Evolutionary conservation across 176 grass and related monocot genomes (phyloP).

Genomic region (Rhynchospora breviuscula): DNA sequence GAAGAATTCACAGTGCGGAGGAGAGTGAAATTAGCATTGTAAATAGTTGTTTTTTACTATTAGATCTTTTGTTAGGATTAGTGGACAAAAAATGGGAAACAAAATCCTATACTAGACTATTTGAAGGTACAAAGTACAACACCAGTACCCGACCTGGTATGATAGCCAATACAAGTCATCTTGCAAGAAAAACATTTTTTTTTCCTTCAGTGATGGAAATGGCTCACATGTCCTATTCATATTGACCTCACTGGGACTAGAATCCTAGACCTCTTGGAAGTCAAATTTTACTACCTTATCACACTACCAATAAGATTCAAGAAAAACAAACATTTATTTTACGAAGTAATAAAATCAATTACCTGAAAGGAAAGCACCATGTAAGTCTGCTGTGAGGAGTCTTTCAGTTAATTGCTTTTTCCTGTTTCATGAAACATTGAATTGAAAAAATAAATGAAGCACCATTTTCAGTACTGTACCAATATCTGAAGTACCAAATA

Average conservation of each 20-base stretch:
- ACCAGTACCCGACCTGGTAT: not conserved
- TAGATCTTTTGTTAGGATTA: no score
- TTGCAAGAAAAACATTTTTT: not conserved
- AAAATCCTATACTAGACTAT: not conserved
- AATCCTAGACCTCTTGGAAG: no score
- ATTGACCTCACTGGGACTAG: no score
- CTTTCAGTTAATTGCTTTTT: conserved; percentile 57
- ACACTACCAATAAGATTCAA: no score
- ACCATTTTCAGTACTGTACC: not conserved
- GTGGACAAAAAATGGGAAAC: not conserved
- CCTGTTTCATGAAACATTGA: conserved; percentile 31
- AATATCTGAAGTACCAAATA: not conserved
- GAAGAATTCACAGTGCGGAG: no score
- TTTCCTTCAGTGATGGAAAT: no score
- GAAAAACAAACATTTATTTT: not conserved
- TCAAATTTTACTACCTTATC: no score
- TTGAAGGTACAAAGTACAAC: not conserved
- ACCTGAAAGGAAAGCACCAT: conserved; percentile 76
- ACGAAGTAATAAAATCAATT: conserved; percentile 1
- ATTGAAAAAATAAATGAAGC: conserved; percentile 22
- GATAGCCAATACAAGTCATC: conserved; percentile 10
- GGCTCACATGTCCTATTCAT: no score
- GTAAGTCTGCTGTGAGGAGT: conserved; percentile 70
- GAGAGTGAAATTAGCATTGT: no score
- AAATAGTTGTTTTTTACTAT: no score